Base-by-base conservation (phyloP, 2,329 filamentous ascomycete species). In the Seiridium unicorne region DNA sequence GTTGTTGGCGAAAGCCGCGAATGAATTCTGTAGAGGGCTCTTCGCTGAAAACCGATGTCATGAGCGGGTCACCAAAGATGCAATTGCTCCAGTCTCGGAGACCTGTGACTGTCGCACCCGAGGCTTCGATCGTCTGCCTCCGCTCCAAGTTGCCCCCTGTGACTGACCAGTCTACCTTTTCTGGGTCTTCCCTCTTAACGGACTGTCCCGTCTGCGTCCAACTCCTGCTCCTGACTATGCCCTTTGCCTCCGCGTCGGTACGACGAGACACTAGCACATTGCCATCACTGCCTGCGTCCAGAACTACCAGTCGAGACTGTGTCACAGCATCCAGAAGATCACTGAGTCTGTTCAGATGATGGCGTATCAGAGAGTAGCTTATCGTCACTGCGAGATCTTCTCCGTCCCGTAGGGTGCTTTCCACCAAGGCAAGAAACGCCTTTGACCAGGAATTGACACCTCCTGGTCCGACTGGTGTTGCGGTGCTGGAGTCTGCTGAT, bases 381-480 rank as follows among this genome's bases (percentile, higher is more conserved):
- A 89, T 73, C 32, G 81, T 79, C 3, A 89, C 77, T 1, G 79
- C 77, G 74, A 84, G 79, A 63, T 88, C 85, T 68, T 89, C 86
- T 0, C 80, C 84, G 63, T 89, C 87, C 8, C 84, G 76, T 18
- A 89, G 69, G 3, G 84, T 73, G 0, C 77, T 77, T 63, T 89
- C 86, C 7, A 88, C 69, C 58, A 89, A 71, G 3, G 77, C 74
- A 44, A 84, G 79, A 58, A 89, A 89, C 0, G 84, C 83, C 38
- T 78, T 74, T 1, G 78, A 78, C 87, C 86, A 89, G 1, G 77
- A 79, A 5, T 69, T 69, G 2, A 70, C 71, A 46, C 73, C 74
- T 56, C 67, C 65, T 35, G 60, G 13, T 54, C 61, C 61, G 18
- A 60, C 49, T 18, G 34, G 44, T 47, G 26, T 51, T 11, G 53